Evolutionary conservation across 129 eudicot species (phyloP).

Genomic region (Flaveria trinervia): DNA sequence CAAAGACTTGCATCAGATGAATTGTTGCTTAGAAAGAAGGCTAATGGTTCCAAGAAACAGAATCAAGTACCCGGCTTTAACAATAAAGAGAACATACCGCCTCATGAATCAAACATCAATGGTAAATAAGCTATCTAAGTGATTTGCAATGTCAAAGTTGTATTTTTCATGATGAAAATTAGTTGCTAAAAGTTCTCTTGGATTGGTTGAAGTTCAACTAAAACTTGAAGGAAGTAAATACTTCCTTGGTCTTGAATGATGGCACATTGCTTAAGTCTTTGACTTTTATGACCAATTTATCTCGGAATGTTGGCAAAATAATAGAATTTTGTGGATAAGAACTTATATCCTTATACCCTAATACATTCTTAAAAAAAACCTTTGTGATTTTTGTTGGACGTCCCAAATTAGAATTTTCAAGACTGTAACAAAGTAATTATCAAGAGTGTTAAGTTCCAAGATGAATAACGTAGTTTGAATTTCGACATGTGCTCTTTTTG

Average conservation of each 20-base stretch:
- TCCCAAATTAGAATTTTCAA: neutral
- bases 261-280: neutral
- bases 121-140: slow-evolving; percentile 40
- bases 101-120: slow-evolving; percentile 34
- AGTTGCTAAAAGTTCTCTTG: neutral
- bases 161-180: neutral
- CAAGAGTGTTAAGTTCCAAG: neutral
- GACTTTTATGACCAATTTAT: neutral
- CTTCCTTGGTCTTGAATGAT: neutral
- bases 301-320: neutral
- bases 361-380: no score
- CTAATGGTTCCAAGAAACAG: slow-evolving; percentile 56
- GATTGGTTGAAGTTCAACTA: slow-evolving; percentile 6
- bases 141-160: neutral
- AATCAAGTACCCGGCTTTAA: slow-evolving; percentile 27
- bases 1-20: slow-evolving; percentile 71
- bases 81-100: slow-evolving; percentile 51
- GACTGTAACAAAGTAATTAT: neutral
- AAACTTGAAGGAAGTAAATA: neutral
- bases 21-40: slow-evolving; percentile 54
- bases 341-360: neutral
- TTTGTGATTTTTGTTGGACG: neutral
- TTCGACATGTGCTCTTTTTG: slow-evolving; percentile 22
- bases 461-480: slow-evolving; percentile 10
- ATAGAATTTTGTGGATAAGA: neutral